A percentile compares a stretch with the other conserved stretches of the same genome.
These are phyloP conservation scores for Trichoderma sp. DNA, from an alignment of 2,329 filamentous ascomycete genomes.

Conservation along the genomic window DNA sequence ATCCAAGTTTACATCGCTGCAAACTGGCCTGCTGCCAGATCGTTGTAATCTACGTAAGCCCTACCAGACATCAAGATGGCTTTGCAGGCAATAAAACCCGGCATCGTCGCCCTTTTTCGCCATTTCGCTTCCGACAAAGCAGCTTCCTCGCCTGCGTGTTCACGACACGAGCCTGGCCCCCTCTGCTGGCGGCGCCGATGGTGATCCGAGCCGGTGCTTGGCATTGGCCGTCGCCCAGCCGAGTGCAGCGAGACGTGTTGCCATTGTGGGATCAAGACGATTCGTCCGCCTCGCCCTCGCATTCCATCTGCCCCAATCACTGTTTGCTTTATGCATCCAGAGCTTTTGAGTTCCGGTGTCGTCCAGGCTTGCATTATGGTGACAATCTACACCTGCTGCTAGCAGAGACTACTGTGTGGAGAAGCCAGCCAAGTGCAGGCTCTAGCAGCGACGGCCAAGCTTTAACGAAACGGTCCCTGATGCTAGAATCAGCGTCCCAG, in stretches of 20 bases:
- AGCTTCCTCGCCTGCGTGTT: conserved; percentile 7
- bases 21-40: neutral
- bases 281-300: neutral
- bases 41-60: neutral
- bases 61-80: neutral
- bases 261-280: neutral
- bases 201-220: conserved; percentile 6
- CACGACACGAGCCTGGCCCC: neutral
- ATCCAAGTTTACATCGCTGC: neutral
- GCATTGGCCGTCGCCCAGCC: conserved; percentile 9
- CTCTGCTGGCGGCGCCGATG: neutral
- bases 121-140: conserved; percentile 15
- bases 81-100: neutral
- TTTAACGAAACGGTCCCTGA: neutral
- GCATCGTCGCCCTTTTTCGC: conserved; percentile 9
- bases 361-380: neutral
- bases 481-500: conserved; percentile 6
- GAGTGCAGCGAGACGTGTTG: conserved; percentile 1
- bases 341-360: conserved; percentile 13
- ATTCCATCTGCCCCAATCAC: conserved; percentile 6
- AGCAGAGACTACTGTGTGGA: neutral
- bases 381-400: neutral
- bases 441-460: conserved; percentile 1
- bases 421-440: neutral
- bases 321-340: neutral